Base-by-base conservation (phyloP, 768 basidiomycete genomes). In the Rhodotorula taiwanensis region DNA sequence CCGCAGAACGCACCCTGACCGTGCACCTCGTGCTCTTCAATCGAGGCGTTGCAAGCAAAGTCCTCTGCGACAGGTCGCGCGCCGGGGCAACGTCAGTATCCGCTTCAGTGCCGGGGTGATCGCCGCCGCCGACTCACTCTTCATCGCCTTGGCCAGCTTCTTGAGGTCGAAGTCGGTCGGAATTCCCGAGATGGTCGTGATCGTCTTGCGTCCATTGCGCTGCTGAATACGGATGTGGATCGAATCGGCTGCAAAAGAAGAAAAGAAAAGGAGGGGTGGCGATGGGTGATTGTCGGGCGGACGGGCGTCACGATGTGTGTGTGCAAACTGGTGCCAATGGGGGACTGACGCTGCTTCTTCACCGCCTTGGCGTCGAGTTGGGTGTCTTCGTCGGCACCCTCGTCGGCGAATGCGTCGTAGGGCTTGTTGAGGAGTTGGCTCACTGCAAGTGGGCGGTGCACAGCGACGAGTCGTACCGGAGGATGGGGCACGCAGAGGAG, bases 171-270 rank as follows among this genome's bases (percentile, higher is more conserved):
- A 97, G 79, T 92, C 91, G 78, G 87, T 90, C 58, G 89, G 88
- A 70, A 99, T 78, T 66, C 95, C 95, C 78, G 98, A 93, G 71
- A 98, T 81, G 62, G 93, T 99, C 45, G 95, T 99, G 80, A 97
- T 78, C 66, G 92, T 95, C 82, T 99, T 99, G 74, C 95, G 83
- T 67, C 95, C 95, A 83, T 98, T 99, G 75, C 95, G 84, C 79
- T 99, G 95, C 78, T 99, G 95, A 74, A 99, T 88, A 80, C 95
- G 90, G 75, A 94, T 88, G 77, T 93, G 90, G 76, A 93, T 88
- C 77, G 89, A 86, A 76, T 89, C 59, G 51, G 71, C 64, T 70
- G 57, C 14, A 4, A 5, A n/a, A 3, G 4, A 14, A 23, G 23
- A 13, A n/a, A n/a, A n/a, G n/a, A n/a, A n/a, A n/a, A n/a, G n/a